Evolutionary conservation across 2,329 filamentous ascomycete genomes (phyloP), one percentile per base, ranked within the genome.

Genomic region (Pseudogymnoascus sp.): DNA sequence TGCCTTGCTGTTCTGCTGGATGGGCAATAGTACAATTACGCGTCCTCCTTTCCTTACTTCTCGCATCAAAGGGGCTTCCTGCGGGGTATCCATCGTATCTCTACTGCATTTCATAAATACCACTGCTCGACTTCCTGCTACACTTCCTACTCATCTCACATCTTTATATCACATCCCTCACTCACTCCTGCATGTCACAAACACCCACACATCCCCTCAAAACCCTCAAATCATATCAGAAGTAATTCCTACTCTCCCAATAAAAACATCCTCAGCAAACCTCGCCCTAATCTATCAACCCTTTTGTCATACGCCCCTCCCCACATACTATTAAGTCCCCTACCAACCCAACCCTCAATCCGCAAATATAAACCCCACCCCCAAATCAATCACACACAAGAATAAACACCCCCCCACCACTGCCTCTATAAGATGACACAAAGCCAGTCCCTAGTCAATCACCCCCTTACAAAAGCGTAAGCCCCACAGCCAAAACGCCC

Each of bases 381-480:
- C 11, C 12, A 40, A 37, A 12, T 18, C 34, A 60, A 60, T 37
- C 57, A 4, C 16, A 4, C 16, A 60, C 31, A 60, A 60, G 57
- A 37, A 60, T 37, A 37, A 37, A 39, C 57, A 1, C 31, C 12
- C 31, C 57, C 0, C 14, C 36, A 5, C 21, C 42, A 14, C 42
- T 21, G 54, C 21, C 8, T 21, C 11, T 37, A 36, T 5, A 60
- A 39, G n/a, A 16, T 21, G 21, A 14, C 6, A 23, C 4, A 5
- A 40, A 45, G 10, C 16, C 18, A 6, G 16, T n/a, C 39, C 21
- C n/a, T n/a, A 40, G 4, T 7, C 26, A 14, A 60, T 54, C 47
- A 60, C 16, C 11, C 23, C 16, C 36, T 60, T 60, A 60, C 57
- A 60, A 60, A 39, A 60, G 57, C 16, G 37, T 16, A 60, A 31